Evolutionary conservation across 192 early-diverging fungal genomes (phyloP), one percentile per base, ranked within the genome.

Genomic region (Linnemannia exigua): DNA sequence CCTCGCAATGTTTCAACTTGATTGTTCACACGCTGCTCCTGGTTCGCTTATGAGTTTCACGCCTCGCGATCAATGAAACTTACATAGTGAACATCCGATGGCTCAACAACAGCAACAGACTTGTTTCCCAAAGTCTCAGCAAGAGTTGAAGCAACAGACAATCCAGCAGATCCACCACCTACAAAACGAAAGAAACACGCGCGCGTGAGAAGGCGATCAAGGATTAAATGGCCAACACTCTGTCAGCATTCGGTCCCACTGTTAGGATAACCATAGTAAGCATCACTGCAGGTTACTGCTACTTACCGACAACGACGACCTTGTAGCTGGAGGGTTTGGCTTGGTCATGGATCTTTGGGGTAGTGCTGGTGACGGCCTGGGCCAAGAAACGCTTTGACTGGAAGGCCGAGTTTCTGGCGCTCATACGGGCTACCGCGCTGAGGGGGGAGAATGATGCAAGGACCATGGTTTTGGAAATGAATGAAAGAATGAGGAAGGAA

Each of bases 41-140:
- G 17, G 63, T 25, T 75, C 72, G 63, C 81, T 82, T 70, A 2
- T n/a, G 20, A 41, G 47, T 19, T 51, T 46, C n/a, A n/a, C n/a
- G n/a, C n/a, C n/a, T n/a, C n/a, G n/a, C n/a, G n/a, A n/a, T n/a
- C n/a, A 58, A 6, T 9, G 4, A 8, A 22, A 37, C 77, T 82
- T 90, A 92, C 91, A 86, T 95, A 94, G 89, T 96, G 95, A 4
- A 87, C 88, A 54, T 77, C 79, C 0, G 95, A 92, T 35, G 95
- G 95, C 68, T 96, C 95, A 67, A 96, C 88, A 46, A 96, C 90
- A n/a, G 95, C 94, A 9, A 96, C 93, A 35, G 92, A 88, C 51
- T 90, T 88, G 73, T 90, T 88, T 75, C 93, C 93, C n/a, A 95
- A 90, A 38, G 90, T 80, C 54, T 91, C 77, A 15, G 94, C 87